A percentile compares a stretch with the other conserved stretches of the same genome.
Conservation (phyloP, 1,284 basidiomycete genomes). For the Cryptococcus sp. region DNA sequence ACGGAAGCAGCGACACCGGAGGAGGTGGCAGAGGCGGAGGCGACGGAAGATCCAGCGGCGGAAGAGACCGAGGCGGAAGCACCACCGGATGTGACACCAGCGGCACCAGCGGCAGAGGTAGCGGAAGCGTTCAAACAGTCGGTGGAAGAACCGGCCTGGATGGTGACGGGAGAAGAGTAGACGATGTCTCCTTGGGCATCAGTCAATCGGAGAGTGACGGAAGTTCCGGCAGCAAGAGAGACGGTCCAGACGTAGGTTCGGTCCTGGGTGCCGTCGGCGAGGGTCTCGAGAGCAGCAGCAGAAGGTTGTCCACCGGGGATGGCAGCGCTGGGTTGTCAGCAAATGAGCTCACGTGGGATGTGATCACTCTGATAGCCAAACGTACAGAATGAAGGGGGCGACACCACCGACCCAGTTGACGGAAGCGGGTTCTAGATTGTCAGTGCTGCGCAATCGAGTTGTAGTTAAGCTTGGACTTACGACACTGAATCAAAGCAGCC, state of each 20-base stretch:
- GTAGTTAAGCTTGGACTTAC: slow-evolving; percentile 16
- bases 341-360: not conserved
- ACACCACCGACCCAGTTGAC: slow-evolving; percentile 59
- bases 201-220: slow-evolving; percentile 34
- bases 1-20: slow-evolving; percentile 7
- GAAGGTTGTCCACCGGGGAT: slow-evolving; percentile 64
- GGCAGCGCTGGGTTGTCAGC: slow-evolving; percentile 41
- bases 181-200: slow-evolving; percentile 52
- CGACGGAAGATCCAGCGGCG: slow-evolving; percentile 1
- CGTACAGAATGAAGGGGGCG: slow-evolving; percentile 60
- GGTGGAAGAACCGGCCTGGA: slow-evolving; percentile 50
- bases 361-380: not conserved
- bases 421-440: slow-evolving; percentile 26
- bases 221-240: slow-evolving; percentile 54
- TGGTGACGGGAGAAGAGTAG: slow-evolving; percentile 58
- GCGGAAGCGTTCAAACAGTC: slow-evolving; percentile 20
- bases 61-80: slow-evolving; percentile 2
- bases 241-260: slow-evolving; percentile 61
- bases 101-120: slow-evolving; percentile 6
- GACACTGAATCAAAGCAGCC: slow-evolving; percentile 52
- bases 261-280: slow-evolving; percentile 26
- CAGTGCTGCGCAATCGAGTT: not conserved
- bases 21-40: slow-evolving; percentile 4
- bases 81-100: slow-evolving; percentile 9
- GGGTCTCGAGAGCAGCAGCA: slow-evolving; percentile 56